Conservation (phyloP, 164 flowering plant genomes). For the Liquidambar formosana region DNA sequence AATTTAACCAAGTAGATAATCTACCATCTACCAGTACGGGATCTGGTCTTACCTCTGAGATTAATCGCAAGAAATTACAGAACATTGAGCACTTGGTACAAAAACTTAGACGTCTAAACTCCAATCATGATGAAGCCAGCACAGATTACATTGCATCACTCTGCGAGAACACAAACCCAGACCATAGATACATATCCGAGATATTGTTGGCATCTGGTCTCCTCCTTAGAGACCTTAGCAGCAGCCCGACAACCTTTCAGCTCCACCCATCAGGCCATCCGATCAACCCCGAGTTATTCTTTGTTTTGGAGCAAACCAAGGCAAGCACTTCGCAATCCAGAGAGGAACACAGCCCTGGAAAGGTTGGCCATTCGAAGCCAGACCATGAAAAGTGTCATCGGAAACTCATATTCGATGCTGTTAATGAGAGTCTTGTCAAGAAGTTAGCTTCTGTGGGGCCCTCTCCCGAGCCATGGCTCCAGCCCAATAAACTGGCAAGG, state of each 20-base stretch:
- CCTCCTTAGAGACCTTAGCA: conserved; percentile 74
- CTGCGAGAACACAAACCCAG: conserved; percentile 60
- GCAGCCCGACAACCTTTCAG: conserved; percentile 53
- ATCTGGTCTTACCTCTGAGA: conserved; percentile 30
- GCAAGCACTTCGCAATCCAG: conserved; percentile 31
- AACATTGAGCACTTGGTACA: conserved; percentile 56
- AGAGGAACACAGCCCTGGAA: conserved; percentile 24
- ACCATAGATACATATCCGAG: conserved; percentile 79
- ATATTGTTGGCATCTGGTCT: conserved; percentile 85
- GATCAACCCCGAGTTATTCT: conserved; percentile 83
- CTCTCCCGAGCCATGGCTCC: conserved; percentile 41
- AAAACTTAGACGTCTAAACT: conserved; percentile 60
- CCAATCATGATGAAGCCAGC: conserved; percentile 56
- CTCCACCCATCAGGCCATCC: conserved; percentile 77
- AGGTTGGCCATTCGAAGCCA: conserved; percentile 17
- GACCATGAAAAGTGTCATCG: conserved; percentile 53
- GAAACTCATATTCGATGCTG: conserved; percentile 74
- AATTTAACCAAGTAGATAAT: conserved; percentile 33
- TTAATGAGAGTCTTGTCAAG: conserved; percentile 65
- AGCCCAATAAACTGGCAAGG: conserved; percentile 27
- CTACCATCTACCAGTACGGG: conserved; percentile 18
- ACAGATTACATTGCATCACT: conserved; percentile 62
- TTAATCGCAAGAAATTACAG: conserved; percentile 57
- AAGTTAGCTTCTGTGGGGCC: conserved; percentile 38
- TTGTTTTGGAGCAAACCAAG: conserved; percentile 87